Base-by-base conservation (phyloP, 106 monocot genomes). In the Apostasia ramifera region DNA sequence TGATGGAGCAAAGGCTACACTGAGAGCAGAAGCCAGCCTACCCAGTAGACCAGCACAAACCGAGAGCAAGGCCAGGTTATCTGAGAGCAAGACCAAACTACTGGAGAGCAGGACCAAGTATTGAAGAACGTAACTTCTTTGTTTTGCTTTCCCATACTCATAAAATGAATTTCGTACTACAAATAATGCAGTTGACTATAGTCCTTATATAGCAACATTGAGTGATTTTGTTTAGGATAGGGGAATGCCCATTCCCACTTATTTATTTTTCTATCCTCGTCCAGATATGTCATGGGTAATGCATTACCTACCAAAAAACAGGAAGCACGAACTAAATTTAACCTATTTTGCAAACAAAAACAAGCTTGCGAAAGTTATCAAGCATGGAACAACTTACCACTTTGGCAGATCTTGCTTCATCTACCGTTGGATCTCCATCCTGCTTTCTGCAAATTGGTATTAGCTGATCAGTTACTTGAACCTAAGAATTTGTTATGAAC, bases 331-430 rank as follows among this genome's bases (percentile, higher is more conserved):
- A 11, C 39, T 38, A 58, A 3, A 4, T 38, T 58, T 38, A 40
- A 59, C 4, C 45, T 13, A 62, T 45, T 5, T 14, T 26, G 26
- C 26, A 26, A 15, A 45, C 44, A n/a, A n/a, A 62, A 62, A 62
- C 44, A 62, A 62, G 38, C 44, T 5, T 44, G 2, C 0, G 26
- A 26, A 26, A 26, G 26, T 26, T 26, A 26, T 26, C 26, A 26
- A 26, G 26, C 26, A 26, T 48, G 4, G 40, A 68, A 11, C 40
- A 53, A 46, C 54, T 42, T 88, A 95, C 94, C 88, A 82, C 82
- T 77, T 91, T 97, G 13, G 76, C 58, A 40, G 73, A 85, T 67
- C 79, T 89, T 9, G 71, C 61, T 44, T 87, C 89, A 15, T 80
- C 76, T n/a, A 57, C 66, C 57, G 75, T 83, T 49, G 62, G 26